Conservation (phyloP, 176 grass and related monocot species). For the Eleusine indica region DNA sequence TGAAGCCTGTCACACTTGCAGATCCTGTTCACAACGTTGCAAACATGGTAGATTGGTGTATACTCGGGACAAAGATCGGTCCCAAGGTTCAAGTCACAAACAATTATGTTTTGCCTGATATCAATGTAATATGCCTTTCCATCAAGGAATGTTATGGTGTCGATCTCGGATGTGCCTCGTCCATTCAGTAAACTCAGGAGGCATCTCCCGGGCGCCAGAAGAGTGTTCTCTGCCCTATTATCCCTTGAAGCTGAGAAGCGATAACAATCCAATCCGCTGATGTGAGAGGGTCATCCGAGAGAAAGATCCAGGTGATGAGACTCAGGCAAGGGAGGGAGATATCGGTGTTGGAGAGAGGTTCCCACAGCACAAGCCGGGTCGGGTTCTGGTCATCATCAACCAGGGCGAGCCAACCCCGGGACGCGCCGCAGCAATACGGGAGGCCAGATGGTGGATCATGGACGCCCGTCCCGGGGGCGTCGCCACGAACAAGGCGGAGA, state of each 20-base stretch:
- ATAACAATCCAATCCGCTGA: background rate
- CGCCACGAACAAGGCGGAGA: background rate
- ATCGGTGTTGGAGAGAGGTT: background rate
- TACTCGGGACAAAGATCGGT: no score
- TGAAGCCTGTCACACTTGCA: no score
- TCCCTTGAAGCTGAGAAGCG: background rate
- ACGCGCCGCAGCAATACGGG: background rate
- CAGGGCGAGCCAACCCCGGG: background rate
- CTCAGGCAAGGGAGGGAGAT: background rate
- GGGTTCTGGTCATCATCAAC: background rate
- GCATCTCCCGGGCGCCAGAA: slow-evolving; percentile 15
- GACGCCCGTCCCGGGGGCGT: background rate
- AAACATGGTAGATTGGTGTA: no score
- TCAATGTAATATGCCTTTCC: no score
- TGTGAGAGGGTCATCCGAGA: background rate
- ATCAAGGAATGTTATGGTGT: background rate
- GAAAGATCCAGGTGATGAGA: background rate
- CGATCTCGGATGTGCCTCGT: background rate
- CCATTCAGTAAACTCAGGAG: background rate
- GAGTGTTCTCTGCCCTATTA: background rate
- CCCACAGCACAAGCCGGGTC: slow-evolving; percentile 24
- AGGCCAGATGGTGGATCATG: background rate
- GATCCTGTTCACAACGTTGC: no score
- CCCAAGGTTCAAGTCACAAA: no score
- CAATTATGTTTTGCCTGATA: no score